These are phyloP conservation scores for Candida oleophila DNA, from an alignment of 805 yeast genomes.

Conservation along the genomic window DNA sequence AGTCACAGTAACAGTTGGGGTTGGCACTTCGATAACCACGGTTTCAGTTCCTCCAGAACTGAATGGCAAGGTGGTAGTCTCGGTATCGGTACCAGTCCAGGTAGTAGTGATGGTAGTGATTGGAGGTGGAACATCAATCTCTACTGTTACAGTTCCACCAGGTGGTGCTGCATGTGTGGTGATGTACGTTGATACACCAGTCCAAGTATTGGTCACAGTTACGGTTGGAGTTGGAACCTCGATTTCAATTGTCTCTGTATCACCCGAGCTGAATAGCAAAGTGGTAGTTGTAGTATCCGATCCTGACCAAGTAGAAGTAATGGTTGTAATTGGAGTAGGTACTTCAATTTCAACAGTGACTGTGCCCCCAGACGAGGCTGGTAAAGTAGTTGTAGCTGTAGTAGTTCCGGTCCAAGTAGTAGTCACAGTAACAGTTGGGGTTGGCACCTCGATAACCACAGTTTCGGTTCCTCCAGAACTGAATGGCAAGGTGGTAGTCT, in stretches of 20 bases:
- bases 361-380: slow-evolving; percentile 11
- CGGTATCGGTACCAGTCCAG: slow-evolving; percentile 8
- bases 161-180: slow-evolving; percentile 18
- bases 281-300: slow-evolving; percentile 9
- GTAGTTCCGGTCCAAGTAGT: slow-evolving; percentile 9
- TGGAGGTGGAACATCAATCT: slow-evolving; percentile 2
- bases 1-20: slow-evolving; percentile 1
- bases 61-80: too few relatives aligned
- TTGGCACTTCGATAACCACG: slow-evolving; percentile 1
- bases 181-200: slow-evolving; percentile 10
- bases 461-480: slow-evolving; percentile 1
- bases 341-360: slow-evolving; percentile 8
- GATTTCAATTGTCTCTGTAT: slow-evolving; percentile 8
- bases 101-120: slow-evolving; percentile 8
- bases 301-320: slow-evolving; percentile 11
- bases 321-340: slow-evolving; percentile 6
- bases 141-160: slow-evolving; percentile 16
- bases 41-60: slow-evolving; percentile 1
- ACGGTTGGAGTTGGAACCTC: slow-evolving; percentile 8
- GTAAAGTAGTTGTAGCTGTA: not conserved
- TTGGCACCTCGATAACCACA: not conserved
- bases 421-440: slow-evolving; percentile 8
- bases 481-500: slow-evolving; percentile 4
- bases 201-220: slow-evolving; percentile 12
- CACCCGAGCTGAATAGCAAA: slow-evolving; percentile 8